phyloP scores from a whole-genome alignment of 805 yeast species.

The Teunomyces kruisii region DNA sequence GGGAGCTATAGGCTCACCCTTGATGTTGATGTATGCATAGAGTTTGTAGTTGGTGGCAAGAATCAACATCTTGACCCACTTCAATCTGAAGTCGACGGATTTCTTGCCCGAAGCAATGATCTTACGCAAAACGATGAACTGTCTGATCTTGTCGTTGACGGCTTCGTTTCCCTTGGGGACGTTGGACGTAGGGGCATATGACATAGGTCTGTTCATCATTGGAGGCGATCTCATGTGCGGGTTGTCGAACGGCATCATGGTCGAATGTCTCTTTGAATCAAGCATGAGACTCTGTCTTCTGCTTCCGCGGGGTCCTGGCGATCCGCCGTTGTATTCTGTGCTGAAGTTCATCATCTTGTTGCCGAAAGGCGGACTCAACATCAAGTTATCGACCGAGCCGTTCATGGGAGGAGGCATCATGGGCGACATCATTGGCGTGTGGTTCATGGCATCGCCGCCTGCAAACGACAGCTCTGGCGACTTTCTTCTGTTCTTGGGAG shows the following conservation, averaged over 20 bases:
- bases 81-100: conserved; percentile 38
- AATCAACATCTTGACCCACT: conserved; percentile 45
- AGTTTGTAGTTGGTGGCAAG: conserved; percentile 38
- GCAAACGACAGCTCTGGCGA: neutral
- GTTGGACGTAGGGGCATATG: conserved; percentile 8
- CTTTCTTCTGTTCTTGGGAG: conserved; percentile 1
- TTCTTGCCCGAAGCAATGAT: conserved; percentile 43
- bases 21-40: conserved; percentile 41
- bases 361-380: conserved; percentile 10
- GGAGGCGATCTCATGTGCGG: conserved; percentile 2
- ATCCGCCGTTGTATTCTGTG: conserved; percentile 7
- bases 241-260: conserved; percentile 7
- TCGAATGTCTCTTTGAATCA: conserved; percentile 15
- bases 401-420: conserved; percentile 6
- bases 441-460: neutral
- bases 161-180: conserved; percentile 19
- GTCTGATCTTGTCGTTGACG: conserved; percentile 30
- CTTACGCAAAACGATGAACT: conserved; percentile 32
- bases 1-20: conserved; percentile 35
- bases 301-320: conserved; percentile 6
- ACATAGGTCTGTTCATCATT: conserved; percentile 5
- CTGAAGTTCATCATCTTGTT: conserved; percentile 19
- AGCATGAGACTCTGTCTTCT: conserved; percentile 18
- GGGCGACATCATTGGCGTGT: conserved; percentile 5
- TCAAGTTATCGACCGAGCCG: conserved; percentile 5